These are phyloP conservation scores for Biscogniauxia marginata DNA, from an alignment of 2,329 filamentous ascomycete genomes.

Conservation along the genomic window DNA sequence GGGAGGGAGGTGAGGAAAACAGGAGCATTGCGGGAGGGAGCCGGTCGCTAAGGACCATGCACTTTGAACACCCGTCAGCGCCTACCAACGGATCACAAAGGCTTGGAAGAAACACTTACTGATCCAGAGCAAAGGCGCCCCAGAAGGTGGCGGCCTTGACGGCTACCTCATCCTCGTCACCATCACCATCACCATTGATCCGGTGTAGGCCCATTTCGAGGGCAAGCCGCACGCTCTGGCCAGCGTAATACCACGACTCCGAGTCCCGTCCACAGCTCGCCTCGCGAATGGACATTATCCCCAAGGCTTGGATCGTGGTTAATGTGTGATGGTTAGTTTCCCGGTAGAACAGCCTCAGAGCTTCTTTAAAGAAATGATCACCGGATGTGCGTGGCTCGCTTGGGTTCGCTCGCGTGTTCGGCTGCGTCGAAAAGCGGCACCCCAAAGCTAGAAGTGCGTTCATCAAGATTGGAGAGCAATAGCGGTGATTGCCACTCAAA, in stretches of 20 bases:
- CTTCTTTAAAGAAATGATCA: constrained; percentile 73
- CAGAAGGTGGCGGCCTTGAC: constrained; percentile 61
- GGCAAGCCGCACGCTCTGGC: constrained; percentile 69
- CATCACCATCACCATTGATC: constrained; percentile 45
- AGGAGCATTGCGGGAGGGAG: constrained; percentile 59
- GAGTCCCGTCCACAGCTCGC: constrained; percentile 71
- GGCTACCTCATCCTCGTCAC: constrained; percentile 55
- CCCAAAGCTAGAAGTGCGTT: constrained; percentile 65
- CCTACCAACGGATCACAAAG: not conserved
- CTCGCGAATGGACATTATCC: constrained; percentile 74
- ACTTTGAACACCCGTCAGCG: constrained; percentile 35
- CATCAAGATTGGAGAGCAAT: constrained; percentile 66
- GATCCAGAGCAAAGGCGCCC: constrained; percentile 62
- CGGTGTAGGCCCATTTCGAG: constrained; percentile 70
- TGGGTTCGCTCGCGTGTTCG: constrained; percentile 61
- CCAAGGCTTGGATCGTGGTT: constrained; percentile 72
- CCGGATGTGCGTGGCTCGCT: constrained; percentile 64
- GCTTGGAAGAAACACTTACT: constrained; percentile 46
- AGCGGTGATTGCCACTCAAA: constrained; percentile 56
- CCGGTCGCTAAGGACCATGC: constrained; percentile 66
- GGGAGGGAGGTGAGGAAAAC: constrained; percentile 53
- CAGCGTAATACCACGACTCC: constrained; percentile 70
- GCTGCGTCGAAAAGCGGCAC: constrained; percentile 66
- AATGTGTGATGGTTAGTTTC: constrained; percentile 60
- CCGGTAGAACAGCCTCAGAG: constrained; percentile 57